Evolutionary conservation across 1,284 basidiomycete species (phyloP).

Genomic region (Trametes versicolor): DNA sequence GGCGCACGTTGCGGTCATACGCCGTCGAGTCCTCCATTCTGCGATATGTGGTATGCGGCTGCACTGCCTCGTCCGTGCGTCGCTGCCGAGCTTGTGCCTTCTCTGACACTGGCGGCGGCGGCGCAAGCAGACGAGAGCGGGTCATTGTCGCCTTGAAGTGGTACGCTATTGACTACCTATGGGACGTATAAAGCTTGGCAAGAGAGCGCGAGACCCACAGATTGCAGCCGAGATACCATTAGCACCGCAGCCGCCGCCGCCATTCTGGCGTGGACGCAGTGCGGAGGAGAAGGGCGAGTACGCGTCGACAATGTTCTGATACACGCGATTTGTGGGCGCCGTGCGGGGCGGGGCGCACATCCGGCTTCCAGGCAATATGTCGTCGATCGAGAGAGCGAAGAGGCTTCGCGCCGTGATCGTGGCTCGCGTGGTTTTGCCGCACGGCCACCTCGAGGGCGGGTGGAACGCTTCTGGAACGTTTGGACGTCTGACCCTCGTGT

Average conservation of each 20-base stretch:
- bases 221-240: neutral
- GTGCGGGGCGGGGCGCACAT: constrained; percentile 4
- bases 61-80: constrained; percentile 21
- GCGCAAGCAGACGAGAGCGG: neutral
- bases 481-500: constrained; percentile 3
- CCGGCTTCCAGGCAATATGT: constrained; percentile 14
- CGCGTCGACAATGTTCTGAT: constrained; percentile 12
- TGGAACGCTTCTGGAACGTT: constrained; percentile 12
- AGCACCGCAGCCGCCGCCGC: neutral
- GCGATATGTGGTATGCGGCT: neutral
- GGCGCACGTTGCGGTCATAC: constrained; percentile 24
- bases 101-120: neutral
- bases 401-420: neutral
- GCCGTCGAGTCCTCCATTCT: constrained; percentile 12
- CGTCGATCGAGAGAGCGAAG: constrained; percentile 24
- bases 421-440: constrained; percentile 14
- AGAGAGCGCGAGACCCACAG: neutral
- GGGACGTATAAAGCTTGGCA: neutral
- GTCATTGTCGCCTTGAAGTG: neutral
- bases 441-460: neutral
- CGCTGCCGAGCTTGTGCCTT: constrained; percentile 12
- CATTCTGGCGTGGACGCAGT: neutral
- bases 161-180: neutral
- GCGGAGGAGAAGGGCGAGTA: constrained; percentile 12
- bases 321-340: constrained; percentile 27